Conservation (phyloP, 2,329 filamentous ascomycete genomes). For the Paracoccidioides lutzii region DNA sequence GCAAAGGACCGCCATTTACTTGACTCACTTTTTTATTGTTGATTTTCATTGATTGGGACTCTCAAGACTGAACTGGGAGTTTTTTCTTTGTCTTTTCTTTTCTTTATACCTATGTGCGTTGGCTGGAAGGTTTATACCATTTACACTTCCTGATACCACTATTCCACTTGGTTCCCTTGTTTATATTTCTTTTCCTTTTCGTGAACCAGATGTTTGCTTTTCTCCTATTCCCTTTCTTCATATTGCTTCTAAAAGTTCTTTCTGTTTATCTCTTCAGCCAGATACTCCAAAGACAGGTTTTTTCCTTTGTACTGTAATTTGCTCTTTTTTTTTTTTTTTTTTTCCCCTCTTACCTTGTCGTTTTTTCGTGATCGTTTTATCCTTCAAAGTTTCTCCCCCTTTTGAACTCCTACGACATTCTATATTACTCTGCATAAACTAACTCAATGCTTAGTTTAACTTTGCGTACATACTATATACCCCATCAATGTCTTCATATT, state of each 20-base stretch:
- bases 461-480: too few species aligned
- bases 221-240: not conserved
- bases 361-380: not conserved
- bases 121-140: not conserved
- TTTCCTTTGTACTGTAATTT: slow-evolving; percentile 1
- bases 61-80: not conserved
- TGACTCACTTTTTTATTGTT: not conserved
- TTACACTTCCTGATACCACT: not conserved
- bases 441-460: too few species aligned
- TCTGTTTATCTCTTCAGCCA: not conserved
- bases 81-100: not conserved
- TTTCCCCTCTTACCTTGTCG: not conserved
- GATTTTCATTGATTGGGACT: not conserved
- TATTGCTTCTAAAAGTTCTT: too few species aligned
- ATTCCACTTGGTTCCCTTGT: not conserved
- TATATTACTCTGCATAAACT: too few species aligned
- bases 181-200: not conserved
- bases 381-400: not conserved
- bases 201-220: too few species aligned
- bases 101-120: not conserved
- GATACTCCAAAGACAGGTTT: not conserved
- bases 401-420: not conserved
- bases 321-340: not conserved
- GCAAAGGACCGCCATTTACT: not conserved
- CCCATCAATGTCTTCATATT: too few species aligned